A percentile compares a stretch with the other conserved stretches of the same genome.
Conservation (phyloP, 2,329 filamentous ascomycete species). For the Aspergillus novofumigatus region DNA sequence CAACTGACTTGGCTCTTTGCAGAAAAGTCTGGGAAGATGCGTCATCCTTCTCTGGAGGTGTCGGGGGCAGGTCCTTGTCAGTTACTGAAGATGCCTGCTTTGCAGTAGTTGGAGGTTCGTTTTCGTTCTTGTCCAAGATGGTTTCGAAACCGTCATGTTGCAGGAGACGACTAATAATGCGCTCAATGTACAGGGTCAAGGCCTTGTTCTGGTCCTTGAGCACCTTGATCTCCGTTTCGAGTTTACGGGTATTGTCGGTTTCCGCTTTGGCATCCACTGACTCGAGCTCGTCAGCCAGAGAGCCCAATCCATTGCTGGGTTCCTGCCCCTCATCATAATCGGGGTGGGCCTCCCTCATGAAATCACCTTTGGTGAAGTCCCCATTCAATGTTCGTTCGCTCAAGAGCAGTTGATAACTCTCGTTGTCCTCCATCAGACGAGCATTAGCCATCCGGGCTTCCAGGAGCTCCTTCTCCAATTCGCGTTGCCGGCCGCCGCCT, state of each 20-base stretch:
- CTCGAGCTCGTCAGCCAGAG: slow-evolving; percentile 85
- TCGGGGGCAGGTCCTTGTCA: slow-evolving; percentile 81
- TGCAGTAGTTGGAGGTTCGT: slow-evolving; percentile 34
- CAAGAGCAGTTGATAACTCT: slow-evolving; percentile 92
- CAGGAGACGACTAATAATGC: slow-evolving; percentile 92
- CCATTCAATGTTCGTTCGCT: slow-evolving; percentile 94
- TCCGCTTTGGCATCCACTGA: slow-evolving; percentile 60
- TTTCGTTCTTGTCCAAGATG: slow-evolving; percentile 76
- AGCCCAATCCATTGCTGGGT: slow-evolving; percentile 40
- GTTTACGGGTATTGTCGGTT: slow-evolving; percentile 58
- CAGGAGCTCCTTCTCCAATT: slow-evolving; percentile 85
- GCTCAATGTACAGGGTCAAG: slow-evolving; percentile 95
- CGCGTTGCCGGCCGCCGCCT: slow-evolving; percentile 79
- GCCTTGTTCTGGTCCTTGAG: slow-evolving; percentile 96
- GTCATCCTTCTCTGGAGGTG: slow-evolving; percentile 57
- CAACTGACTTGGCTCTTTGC: slow-evolving; percentile 58
- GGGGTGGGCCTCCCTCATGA: slow-evolving; percentile 56
- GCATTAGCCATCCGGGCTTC: slow-evolving; percentile 95
- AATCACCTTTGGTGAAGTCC: slow-evolving; percentile 79
- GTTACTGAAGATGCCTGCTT: slow-evolving; percentile 26
- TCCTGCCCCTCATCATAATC: slow-evolving; percentile 43
- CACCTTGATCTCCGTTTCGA: slow-evolving; percentile 74
- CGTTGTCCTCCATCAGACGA: slow-evolving; percentile 95
- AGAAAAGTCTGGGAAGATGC: slow-evolving; percentile 47
- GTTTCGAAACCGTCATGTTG: slow-evolving; percentile 94